These are phyloP conservation scores for Paraphaeosphaeria minitans DNA, from an alignment of 2,329 filamentous ascomycete genomes.

Conservation along the genomic window DNA sequence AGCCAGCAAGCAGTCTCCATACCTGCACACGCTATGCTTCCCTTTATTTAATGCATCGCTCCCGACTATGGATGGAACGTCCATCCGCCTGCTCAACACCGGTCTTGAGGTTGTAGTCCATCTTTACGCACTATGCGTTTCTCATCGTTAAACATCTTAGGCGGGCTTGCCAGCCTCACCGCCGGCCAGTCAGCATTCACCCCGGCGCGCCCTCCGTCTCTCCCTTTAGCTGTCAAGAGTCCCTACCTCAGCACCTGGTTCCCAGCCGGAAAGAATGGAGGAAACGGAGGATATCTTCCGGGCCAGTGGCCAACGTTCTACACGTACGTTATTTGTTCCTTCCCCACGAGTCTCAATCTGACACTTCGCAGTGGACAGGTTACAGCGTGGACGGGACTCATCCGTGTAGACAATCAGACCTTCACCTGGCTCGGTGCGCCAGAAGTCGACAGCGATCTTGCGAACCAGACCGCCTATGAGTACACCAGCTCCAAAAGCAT, in stretches of 20 bases:
- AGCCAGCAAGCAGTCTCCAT: constrained; percentile 9
- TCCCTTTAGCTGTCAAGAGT: constrained; percentile 74
- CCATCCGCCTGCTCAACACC: constrained; percentile 13
- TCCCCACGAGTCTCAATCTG: constrained; percentile 17
- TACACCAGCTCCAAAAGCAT: constrained; percentile 76
- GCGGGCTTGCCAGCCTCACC: constrained; percentile 17
- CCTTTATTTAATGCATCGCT: constrained; percentile 17
- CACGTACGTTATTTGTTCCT: constrained; percentile 56
- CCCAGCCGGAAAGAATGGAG: constrained; percentile 63
- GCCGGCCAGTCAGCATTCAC: constrained; percentile 59
- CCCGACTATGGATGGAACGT: constrained; percentile 9
- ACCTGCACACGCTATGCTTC: constrained; percentile 4
- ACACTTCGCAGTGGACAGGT: constrained; percentile 55
- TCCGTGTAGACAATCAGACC: constrained; percentile 64
- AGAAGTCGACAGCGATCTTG: constrained; percentile 53
- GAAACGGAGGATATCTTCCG: constrained; percentile 69
- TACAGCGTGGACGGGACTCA: constrained; percentile 70
- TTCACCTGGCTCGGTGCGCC: constrained; percentile 50
- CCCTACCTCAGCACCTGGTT: constrained; percentile 78
- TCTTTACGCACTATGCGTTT: constrained; percentile 26
- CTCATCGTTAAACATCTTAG: constrained; percentile 22
- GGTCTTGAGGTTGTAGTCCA: constrained; percentile 1
- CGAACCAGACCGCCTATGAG: constrained; percentile 66
- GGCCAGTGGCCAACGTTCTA: constrained; percentile 73
- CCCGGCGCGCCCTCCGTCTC: constrained; percentile 68